phyloP scores from a whole-genome alignment of 495 filamentous ascomycete genomes.

The Hyphodiscus hymeniophilus region DNA sequence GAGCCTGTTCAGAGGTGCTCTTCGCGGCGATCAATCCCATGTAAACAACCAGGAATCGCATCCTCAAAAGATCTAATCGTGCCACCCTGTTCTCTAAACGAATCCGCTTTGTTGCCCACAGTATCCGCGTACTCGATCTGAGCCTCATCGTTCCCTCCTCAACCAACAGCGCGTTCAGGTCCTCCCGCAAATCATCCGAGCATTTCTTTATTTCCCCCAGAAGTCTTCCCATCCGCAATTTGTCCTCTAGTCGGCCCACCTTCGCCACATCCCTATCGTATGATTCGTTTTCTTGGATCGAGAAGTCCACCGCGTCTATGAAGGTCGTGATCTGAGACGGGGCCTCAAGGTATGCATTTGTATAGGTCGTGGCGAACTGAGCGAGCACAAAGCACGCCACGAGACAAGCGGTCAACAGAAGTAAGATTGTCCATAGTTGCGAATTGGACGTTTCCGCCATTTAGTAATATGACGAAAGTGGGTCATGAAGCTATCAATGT shows the following conservation, averaged over 20 bases:
- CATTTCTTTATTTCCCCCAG: constrained; percentile 48
- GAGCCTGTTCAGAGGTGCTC: constrained; percentile 24
- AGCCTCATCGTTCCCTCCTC: constrained; percentile 35
- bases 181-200: constrained; percentile 41
- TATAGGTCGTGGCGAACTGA: constrained; percentile 34
- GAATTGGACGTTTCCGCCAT: constrained; percentile 22
- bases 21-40: constrained; percentile 42
- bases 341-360: constrained; percentile 37
- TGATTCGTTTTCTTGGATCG: constrained; percentile 41
- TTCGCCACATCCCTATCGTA: constrained; percentile 45
- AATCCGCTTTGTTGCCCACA: constrained; percentile 38
- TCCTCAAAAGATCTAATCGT: constrained; percentile 50
- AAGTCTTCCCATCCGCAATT: constrained; percentile 39
- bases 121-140: constrained; percentile 32
- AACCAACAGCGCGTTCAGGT: constrained; percentile 38
- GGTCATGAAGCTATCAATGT: constrained; percentile 1
- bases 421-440: constrained; percentile 34
- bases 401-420: constrained; percentile 40
- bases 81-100: constrained; percentile 43
- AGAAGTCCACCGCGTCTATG: constrained; percentile 40
- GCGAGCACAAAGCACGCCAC: constrained; percentile 34
- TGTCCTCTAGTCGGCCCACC: constrained; percentile 41
- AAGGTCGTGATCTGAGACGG: constrained; percentile 40
- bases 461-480: background rate
- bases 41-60: constrained; percentile 48